Base-by-base conservation (phyloP, 768 basidiomycete species). In the Tricholomella constricta region DNA sequence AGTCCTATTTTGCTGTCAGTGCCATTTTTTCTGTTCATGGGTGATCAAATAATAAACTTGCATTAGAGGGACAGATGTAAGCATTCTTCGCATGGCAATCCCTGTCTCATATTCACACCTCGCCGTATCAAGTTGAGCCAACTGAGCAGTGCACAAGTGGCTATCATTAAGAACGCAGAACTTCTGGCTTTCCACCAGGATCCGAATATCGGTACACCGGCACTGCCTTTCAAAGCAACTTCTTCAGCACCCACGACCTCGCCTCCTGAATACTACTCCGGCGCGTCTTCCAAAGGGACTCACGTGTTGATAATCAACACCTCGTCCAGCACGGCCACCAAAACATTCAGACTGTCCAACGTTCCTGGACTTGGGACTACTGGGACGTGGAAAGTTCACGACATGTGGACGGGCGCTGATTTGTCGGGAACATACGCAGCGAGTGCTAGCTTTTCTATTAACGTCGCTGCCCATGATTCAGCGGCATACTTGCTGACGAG, bases 221-320 rank as follows among this genome's bases (percentile, higher is more conserved):
- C 81, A 10, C 63, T 58, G 31, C 80, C 80, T 6, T 82, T 82
- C 70, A 72, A 68, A 26, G 65, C 79, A 2, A 71, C 67, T 17
- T 53, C 75, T 12, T 62, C 64, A n/a, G 67, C 73, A 8, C 66
- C 74, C 2, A 62, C 69, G 3, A 77, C 76, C 6, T 72, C 74
- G 0, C 77, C 79, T 34, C 81, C 80, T 3, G 78, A 81, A 65
- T 82, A 78, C 54, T 84, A 78, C 59, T 64, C 77, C 7, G 81
- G 81, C 3, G 55, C 56, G 15, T 83, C 82, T 1, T 66, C 69
- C 23, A 78, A 76, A 54, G 82, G 82, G 9, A 72, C 62, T 2
- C 81, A 84, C 55, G 77, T 82, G 2, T 83, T 82, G 62, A 74
- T 82, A 50, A 77, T 82, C 61, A 82, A 82, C 63, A 80, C 75